Evolutionary conservation across 169 alveolate genomes (phyloP).

Genomic region (Eimeria maxima): DNA sequence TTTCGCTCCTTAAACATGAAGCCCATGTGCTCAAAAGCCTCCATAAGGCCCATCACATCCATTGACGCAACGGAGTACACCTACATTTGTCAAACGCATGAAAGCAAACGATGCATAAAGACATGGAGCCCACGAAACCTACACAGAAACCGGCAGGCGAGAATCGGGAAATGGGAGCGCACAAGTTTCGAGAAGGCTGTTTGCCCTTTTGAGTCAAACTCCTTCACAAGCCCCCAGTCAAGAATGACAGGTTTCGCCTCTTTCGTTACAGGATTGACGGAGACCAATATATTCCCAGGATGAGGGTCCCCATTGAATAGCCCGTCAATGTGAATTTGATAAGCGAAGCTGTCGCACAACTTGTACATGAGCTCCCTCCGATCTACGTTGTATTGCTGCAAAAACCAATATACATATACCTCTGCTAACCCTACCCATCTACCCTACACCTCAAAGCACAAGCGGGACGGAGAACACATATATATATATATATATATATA

Average conservation of each 20-base stretch:
- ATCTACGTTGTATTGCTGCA: conserved; percentile 82
- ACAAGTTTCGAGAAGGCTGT: conserved; percentile 91
- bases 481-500: too few species aligned
- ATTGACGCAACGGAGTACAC: conserved; percentile 89
- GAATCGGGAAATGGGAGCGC: not conserved
- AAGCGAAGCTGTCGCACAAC: conserved; percentile 89
- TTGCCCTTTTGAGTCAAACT: conserved; percentile 86
- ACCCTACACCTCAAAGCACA: not conserved
- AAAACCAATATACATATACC: not conserved
- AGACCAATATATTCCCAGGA: conserved; percentile 95
- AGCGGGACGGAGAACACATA: not conserved
- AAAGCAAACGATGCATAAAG: too few species aligned
- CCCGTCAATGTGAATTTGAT: conserved; percentile 88
- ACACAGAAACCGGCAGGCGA: not conserved
- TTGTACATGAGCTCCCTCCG: conserved; percentile 82
- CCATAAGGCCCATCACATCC: conserved; percentile 91
- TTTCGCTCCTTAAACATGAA: conserved; percentile 88
- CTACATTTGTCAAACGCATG: conserved; percentile 53
- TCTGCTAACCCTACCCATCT: not conserved
- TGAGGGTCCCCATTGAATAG: conserved; percentile 93
- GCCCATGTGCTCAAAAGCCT: conserved; percentile 94
- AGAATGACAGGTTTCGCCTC: conserved; percentile 88
- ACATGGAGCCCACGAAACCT: not conserved
- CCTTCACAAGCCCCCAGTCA: conserved; percentile 93
- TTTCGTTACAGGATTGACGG: conserved; percentile 79